Base-by-base conservation (phyloP, 495 filamentous ascomycete species). In the Parathielavia appendiculata region DNA sequence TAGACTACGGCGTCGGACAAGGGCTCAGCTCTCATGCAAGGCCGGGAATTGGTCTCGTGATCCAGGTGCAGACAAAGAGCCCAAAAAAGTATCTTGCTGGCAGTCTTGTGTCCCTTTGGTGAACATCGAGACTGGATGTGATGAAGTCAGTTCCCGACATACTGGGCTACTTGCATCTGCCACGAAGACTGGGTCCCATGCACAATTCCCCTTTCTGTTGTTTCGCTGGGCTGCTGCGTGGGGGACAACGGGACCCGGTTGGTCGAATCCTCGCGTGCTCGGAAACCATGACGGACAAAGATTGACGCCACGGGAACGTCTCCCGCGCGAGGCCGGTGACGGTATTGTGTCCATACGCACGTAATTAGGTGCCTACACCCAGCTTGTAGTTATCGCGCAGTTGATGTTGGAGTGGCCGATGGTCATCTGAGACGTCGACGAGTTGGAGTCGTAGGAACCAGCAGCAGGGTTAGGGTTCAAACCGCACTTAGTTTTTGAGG, bases 21-120 rank as follows among this genome's bases (percentile, higher is more conserved):
- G 54, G 54, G 39, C 43, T 39, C 19, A 56, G 54, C 43, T 48
- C 34, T 10, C 17, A 36, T 45, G 52, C 53, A 55, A 38, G 53
- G 2, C 19, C 39, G 14, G 23, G 39, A 44, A 16, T 19, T 35
- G 53, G 11, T 48, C 54, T 36, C 43, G 32, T 56, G 54, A 48
- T 19, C 4, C 44, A 11, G 4, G 8, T n/a, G 43, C 13, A 9
- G 34, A 17, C 51, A n/a, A 48, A 9, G 30, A 55, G 41, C 8
- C 41, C 34, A 48, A 16, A 48, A 48, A 47, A 38, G 34, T 22
- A 45, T 9, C 1, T 13, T 35, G 22, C 16, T 44, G 39, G 26
- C 2, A 8, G 22, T 41, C 23, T 39, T 19, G 38, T 51, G 34
- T 6, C 16, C 7, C 16, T n/a, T 51, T 32, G 10, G 5, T 2